Conservation (phyloP, 768 basidiomycete genomes). For the Rhodotorula toruloides region DNA sequence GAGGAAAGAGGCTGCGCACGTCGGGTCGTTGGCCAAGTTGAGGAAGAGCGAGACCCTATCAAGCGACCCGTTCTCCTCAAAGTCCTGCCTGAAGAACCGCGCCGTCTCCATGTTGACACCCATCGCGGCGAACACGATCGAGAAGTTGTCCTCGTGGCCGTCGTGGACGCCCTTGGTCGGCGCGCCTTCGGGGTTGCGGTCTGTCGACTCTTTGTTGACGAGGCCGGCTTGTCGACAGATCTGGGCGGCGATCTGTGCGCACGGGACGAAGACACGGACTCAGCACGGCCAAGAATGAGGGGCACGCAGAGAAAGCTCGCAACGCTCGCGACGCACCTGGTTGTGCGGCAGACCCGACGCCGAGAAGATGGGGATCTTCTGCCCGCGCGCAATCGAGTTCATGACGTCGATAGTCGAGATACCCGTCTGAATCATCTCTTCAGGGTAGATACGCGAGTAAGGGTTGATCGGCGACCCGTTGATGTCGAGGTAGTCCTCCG, state of each 20-base stretch:
- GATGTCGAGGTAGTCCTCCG: constrained; percentile 98
- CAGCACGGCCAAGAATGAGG: constrained; percentile 6
- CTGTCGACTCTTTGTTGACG: constrained; percentile 81
- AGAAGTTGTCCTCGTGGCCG: constrained; percentile 99
- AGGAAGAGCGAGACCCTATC: constrained; percentile 97
- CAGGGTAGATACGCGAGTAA: constrained; percentile 96
- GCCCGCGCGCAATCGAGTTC: constrained; percentile 99
- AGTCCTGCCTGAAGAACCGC: constrained; percentile 99
- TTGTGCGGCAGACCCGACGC: constrained; percentile 98
- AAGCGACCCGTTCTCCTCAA: constrained; percentile 95
- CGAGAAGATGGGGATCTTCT: constrained; percentile 99
- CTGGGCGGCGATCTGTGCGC: constrained; percentile 86
- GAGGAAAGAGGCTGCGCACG: constrained; percentile 50
- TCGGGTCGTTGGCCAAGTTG: constrained; percentile 97
- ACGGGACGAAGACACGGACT: constrained; percentile 9
- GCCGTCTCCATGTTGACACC: constrained; percentile 99
- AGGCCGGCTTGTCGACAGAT: constrained; percentile 98
- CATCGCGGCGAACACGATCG: constrained; percentile 99
- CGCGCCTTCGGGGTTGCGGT: constrained; percentile 83
- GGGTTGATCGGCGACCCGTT: constrained; percentile 99
- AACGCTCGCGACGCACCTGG: constrained; percentile 58
- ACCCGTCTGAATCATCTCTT: constrained; percentile 99
- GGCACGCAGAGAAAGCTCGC: constrained; percentile 24
- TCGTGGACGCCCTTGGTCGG: constrained; percentile 97
- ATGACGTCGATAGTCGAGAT: constrained; percentile 96